phyloP scores from a whole-genome alignment of 2,329 filamentous ascomycete species.

The Microascus cirrosus region DNA sequence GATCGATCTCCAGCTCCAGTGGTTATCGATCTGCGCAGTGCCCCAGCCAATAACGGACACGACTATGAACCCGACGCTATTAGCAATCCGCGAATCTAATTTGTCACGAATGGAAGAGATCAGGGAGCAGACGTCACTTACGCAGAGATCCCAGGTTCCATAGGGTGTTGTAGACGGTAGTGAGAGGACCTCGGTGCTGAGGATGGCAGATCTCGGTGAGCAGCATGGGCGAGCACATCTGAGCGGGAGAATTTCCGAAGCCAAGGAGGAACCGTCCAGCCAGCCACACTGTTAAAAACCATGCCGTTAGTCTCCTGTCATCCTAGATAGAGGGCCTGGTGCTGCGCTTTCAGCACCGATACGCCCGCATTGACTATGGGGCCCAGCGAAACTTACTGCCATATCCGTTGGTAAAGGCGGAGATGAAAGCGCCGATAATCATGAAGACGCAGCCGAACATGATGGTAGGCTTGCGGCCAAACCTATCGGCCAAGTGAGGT shows the following conservation, averaged over 20 bases:
- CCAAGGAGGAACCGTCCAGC: slow-evolving; percentile 32
- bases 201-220: slow-evolving; percentile 58
- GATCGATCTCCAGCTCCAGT: slow-evolving; percentile 59
- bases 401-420: slow-evolving; percentile 29
- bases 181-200: slow-evolving; percentile 54
- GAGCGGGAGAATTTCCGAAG: slow-evolving; percentile 55
- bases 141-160: slow-evolving; percentile 48
- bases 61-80: too few species aligned
- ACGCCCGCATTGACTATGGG: too few species aligned
- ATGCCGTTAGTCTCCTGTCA: too few species aligned
- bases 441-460: slow-evolving; percentile 31
- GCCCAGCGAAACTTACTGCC: slow-evolving; percentile 31
- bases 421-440: slow-evolving; percentile 29
- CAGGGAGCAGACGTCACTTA: too few species aligned
- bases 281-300: slow-evolving; percentile 21
- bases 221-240: slow-evolving; percentile 52
- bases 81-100: too few species aligned
- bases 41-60: slow-evolving; percentile 55
- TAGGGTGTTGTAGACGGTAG: slow-evolving; percentile 55
- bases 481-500: slow-evolving; percentile 30
- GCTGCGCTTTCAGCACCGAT: too few species aligned
- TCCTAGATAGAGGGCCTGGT: too few species aligned
- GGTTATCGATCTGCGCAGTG: slow-evolving; percentile 41
- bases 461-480: slow-evolving; percentile 31
- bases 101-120: too few species aligned